Evolutionary conservation across 2,329 filamentous ascomycete genomes (phyloP), one percentile per base, ranked within the genome.

Genomic region (Rugonectria rugulosa): DNA sequence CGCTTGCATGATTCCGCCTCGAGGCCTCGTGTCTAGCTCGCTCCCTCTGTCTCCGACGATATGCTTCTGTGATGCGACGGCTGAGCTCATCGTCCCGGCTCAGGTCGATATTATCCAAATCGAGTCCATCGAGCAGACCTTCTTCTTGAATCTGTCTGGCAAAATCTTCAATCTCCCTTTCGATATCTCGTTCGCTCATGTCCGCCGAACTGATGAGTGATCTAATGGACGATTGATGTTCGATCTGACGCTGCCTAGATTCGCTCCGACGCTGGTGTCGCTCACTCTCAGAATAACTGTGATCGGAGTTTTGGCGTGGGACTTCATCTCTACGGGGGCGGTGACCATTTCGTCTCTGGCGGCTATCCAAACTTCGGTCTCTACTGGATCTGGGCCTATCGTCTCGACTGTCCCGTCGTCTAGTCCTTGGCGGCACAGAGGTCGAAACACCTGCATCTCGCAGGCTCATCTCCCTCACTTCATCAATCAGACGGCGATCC

Each of bases 131-230:
- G 27, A 97, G 75, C 17, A 97, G 76, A 0, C 94, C 92, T 68
- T 97, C 92, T 61, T 94, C 89, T 63, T 93, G 83, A 56, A 96
- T 97, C 70, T 96, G 92, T 37, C 91, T 85, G 63, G 96, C 84
- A 66, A 97, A 96, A 57, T 95, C 92, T 63, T 95, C 85, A 56
- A 97, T 96, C 70, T 97, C 92, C 57, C 90, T 86, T 70, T 97
- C 90, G 65, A 96, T 88, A 62, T 94, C 89, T 17, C 86, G 83
- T 40, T 88, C 86, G 64, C 90, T 90, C 53, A 91, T 81, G 59
- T 93, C 89, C 0, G 89, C 90, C 5, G 88, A 84, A 68, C 91
- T 93, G 56, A 98, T 87, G 56, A 98, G 76, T 9, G 91, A 96
- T 48, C 93, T 81, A 61, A 98, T 77, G 55, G 92, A 97, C 1